phyloP scores from a whole-genome alignment of 768 basidiomycete genomes.

The Rhizopogon vulgaris region DNA sequence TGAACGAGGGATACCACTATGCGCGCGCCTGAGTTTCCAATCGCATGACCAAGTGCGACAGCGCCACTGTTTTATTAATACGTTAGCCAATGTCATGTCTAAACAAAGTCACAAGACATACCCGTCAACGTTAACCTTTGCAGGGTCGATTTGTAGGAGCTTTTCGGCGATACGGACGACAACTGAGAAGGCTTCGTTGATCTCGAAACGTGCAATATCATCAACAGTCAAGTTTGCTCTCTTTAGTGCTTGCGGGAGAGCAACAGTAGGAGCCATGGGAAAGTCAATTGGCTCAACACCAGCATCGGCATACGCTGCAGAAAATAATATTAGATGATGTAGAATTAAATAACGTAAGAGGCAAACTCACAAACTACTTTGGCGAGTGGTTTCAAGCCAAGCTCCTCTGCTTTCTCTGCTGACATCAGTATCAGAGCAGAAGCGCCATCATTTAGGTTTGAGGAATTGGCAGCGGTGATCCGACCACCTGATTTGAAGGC shows the following conservation, averaged over 20 bases:
- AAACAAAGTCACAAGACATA: slow-evolving; percentile 28
- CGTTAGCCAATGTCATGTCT: slow-evolving; percentile 10
- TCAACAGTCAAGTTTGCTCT: slow-evolving; percentile 75
- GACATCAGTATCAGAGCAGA: slow-evolving; percentile 94
- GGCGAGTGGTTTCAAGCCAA: slow-evolving; percentile 89
- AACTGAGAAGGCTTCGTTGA: slow-evolving; percentile 97
- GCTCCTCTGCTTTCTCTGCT: slow-evolving; percentile 84
- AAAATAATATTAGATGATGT: background rate
- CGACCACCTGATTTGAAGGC: slow-evolving; percentile 86
- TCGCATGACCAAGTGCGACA: slow-evolving; percentile 92
- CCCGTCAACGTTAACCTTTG: slow-evolving; percentile 90
- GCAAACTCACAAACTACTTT: slow-evolving; percentile 78
- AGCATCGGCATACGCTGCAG: slow-evolving; percentile 88
- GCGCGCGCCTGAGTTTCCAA: slow-evolving; percentile 92
- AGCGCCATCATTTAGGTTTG: slow-evolving; percentile 92
- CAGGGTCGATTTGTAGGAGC: slow-evolving; percentile 73
- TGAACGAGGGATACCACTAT: slow-evolving; percentile 93
- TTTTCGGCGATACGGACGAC: slow-evolving; percentile 91
- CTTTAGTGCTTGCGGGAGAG: slow-evolving; percentile 82
- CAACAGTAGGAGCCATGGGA: slow-evolving; percentile 90
- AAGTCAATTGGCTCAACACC: slow-evolving; percentile 97
- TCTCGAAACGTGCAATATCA: slow-evolving; percentile 89
- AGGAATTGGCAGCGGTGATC: slow-evolving; percentile 97
- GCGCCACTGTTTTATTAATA: slow-evolving; percentile 62
- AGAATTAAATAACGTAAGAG: background rate